Conservation (phyloP, 2,329 filamentous ascomycete genomes). For the Paecilomyces dactylethromorphus region DNA sequence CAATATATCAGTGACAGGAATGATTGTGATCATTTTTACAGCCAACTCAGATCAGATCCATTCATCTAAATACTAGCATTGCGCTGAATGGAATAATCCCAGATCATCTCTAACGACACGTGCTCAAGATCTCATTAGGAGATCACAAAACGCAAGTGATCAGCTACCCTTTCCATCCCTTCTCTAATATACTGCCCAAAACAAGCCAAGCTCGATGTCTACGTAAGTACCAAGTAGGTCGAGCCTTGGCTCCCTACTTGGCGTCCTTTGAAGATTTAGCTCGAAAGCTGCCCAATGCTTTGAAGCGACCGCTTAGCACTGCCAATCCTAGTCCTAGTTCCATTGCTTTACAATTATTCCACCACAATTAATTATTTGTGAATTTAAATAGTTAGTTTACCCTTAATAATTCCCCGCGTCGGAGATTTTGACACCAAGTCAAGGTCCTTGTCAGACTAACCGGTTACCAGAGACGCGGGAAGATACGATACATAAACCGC, state of each 20-base stretch:
- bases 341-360: neutral
- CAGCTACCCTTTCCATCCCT: neutral
- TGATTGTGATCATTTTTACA: too few species aligned
- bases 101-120: too few species aligned
- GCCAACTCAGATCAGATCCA: too few species aligned
- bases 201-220: neutral
- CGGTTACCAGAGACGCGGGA: neutral
- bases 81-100: too few species aligned
- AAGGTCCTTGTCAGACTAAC: too few species aligned
- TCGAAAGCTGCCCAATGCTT: neutral
- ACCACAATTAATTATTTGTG: too few species aligned
- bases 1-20: too few species aligned
- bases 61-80: too few species aligned
- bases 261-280: neutral
- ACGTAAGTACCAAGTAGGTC: neutral
- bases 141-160: neutral
- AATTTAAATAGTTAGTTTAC: neutral
- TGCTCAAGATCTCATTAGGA: neutral
- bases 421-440: too few species aligned
- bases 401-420: neutral
- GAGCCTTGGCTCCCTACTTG: neutral
- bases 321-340: neutral
- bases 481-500: neutral
- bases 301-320: neutral
- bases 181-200: neutral